Base-by-base conservation (phyloP, 148 eudicot species). In the Salicornia ramosissima region DNA sequence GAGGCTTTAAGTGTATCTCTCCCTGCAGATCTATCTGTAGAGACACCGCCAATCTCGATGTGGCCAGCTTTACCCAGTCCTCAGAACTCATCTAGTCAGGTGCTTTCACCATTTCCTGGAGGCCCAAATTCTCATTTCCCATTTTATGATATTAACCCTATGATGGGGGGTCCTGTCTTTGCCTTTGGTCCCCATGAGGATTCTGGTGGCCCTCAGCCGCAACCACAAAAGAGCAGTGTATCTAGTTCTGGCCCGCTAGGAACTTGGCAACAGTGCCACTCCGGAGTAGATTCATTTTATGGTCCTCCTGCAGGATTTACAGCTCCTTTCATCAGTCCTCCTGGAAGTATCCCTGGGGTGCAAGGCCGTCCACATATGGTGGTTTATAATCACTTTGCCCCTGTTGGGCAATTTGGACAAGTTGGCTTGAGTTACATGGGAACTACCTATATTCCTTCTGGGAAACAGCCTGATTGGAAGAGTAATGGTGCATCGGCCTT, bases 401-500 rank as follows among this genome's bases (percentile, higher is more conserved):
- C 97, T 28, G 93, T 91, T 49, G 98, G 98, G 54, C 98, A 89
- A 72, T 93, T 83, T 66, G 96, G 97, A 53, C 97, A 90, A 79
- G 97, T 90, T 67, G 99, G 99, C 50, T 81, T 91, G 82, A 94
- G 99, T 83, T 88, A 87, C 75, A 88, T 90, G 97, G 97, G 99
- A 24, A 64, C 96, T 50, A 84, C 99, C 15, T 94, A 88, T 78
- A 81, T 94, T 36, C 97, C 97, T 46, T 87, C 97, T 69, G 92
- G 91, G 10, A 94, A 94, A 67, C 97, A 83, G 79, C 89, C 96
- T 70, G 97, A 94, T 76, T 94, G 99, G 99, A 94, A 94, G 80
- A 92, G 82, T 69, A 85, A 77, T 69, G 71, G 85, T 2, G 40
- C 89, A 26, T 80, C 92, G 65, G 65, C 81, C 42, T 46, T 79